Base-by-base conservation (phyloP, 1,284 basidiomycete species). In the Tetrapyrgos nigripes region DNA sequence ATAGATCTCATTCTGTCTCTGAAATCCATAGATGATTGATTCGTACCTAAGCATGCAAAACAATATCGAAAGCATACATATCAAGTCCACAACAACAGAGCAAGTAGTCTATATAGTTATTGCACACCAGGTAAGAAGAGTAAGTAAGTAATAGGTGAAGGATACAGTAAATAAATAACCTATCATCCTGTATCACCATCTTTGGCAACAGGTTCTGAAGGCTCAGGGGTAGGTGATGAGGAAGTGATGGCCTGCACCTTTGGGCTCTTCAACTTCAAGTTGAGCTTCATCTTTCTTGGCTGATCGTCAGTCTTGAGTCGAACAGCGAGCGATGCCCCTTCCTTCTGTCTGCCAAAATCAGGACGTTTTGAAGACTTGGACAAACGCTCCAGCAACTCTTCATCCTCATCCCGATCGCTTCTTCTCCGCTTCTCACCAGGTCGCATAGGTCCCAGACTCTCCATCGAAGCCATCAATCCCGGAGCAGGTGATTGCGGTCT, bases 231-330 rank as follows among this genome's bases (percentile, higher is more conserved):
- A 28, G 31, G 37, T 24, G 35, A 47, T 17, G 54, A 40, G 9
- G 54, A 56, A 43, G 47, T 11, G 26, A 27, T n/a, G 27, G 29
- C 45, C 44, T 17, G 29, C 23, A 50, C 13, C 37, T 51, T 56
- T 27, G 53, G 9, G 21, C 79, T 73, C 26, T 85, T 84, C 59
- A 92, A 79, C 74, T 85, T 84, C 59, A 92, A 79, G 74, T 85
- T 91, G 59, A 93, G 76, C 75, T 91, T 92, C 68, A 93, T 83
- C 75, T 91, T 91, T 76, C 88, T 91, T 57, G 85, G 83, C 57
- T 88, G 87, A 67, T 89, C 87, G 9, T 80, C 79, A 13, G 75
- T 72, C 72, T 86, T 85, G 21, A 24, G 47, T 37, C 33, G 27
- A 21, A 21, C 46, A 21, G 35, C 50, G 2, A 53, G 43, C 29